phyloP scores from a whole-genome alignment of 352 stramenopile species.

The Phytophthora meadii region DNA sequence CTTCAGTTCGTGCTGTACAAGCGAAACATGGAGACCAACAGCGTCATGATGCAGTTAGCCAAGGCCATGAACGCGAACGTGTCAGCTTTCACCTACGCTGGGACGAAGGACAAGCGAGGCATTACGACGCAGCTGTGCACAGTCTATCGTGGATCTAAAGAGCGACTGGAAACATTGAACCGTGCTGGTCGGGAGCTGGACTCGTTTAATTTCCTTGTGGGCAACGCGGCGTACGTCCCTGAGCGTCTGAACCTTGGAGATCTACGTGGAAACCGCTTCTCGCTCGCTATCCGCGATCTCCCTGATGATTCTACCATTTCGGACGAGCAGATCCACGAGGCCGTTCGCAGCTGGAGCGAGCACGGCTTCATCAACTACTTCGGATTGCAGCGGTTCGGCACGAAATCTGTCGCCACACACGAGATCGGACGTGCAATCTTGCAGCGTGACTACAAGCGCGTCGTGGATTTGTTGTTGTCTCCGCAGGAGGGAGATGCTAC shows the following conservation, averaged over 20 bases:
- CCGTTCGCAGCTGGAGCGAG: constrained; percentile 73
- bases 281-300: constrained; percentile 94
- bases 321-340: constrained; percentile 64
- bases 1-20: constrained; percentile 97
- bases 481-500: constrained; percentile 79
- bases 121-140: constrained; percentile 97
- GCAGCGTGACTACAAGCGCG: constrained; percentile 91
- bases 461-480: constrained; percentile 92
- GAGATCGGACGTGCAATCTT: constrained; percentile 94
- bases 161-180: constrained; percentile 87
- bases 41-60: constrained; percentile 80
- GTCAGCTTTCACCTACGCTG: constrained; percentile 91
- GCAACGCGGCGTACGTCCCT: constrained; percentile 92
- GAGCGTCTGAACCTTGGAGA: constrained; percentile 93
- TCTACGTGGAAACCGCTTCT: constrained; percentile 95
- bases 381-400: constrained; percentile 97
- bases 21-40: constrained; percentile 96
- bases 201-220: constrained; percentile 92
- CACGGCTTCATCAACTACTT: constrained; percentile 99
- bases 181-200: constrained; percentile 64
- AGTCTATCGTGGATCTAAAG: constrained; percentile 77
- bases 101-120: constrained; percentile 98
- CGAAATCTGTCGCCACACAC: constrained; percentile 86
- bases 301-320: constrained; percentile 59
- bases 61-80: constrained; percentile 77